These are phyloP conservation scores for Warburgia ugandensis DNA, from an alignment of 164 flowering plant genomes.

Conservation along the genomic window DNA sequence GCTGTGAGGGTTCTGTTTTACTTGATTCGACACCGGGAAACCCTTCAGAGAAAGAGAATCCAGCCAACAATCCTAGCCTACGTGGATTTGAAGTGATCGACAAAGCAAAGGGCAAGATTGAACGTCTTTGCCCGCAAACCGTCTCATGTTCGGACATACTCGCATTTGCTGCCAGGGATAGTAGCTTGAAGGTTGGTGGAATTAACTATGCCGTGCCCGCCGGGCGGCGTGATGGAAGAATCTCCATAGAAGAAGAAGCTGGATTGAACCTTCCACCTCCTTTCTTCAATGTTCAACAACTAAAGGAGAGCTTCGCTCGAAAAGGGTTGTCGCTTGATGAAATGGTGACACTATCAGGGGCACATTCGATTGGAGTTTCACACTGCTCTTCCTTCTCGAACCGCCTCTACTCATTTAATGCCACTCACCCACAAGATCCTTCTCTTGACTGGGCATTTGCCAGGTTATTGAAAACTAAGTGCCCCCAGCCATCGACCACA, in stretches of 20 bases:
- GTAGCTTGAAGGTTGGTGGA: neutral
- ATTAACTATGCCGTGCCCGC: constrained; percentile 3
- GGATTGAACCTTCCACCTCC: neutral
- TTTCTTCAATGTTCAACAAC: neutral
- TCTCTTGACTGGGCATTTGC: constrained; percentile 5
- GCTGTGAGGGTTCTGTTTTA: constrained; percentile 9
- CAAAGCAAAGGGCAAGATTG: constrained; percentile 2
- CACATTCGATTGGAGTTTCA: neutral
- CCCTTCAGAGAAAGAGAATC: neutral
- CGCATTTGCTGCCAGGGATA: constrained; percentile 9
- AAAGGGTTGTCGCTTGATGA: constrained; percentile 6
- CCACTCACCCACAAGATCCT: constrained; percentile 4
- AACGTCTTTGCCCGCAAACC: neutral
- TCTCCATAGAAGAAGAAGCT: neutral
- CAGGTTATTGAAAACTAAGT: constrained; percentile 6
- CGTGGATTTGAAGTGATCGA: constrained; percentile 10
- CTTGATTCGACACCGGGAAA: constrained; percentile 4
- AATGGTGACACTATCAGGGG: constrained; percentile 8
- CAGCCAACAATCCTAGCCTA: constrained; percentile 6
- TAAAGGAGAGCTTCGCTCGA: constrained; percentile 1
- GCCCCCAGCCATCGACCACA: neutral
- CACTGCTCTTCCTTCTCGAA: constrained; percentile 3
- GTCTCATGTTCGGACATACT: constrained; percentile 12
- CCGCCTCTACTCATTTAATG: constrained; percentile 7
- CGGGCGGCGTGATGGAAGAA: constrained; percentile 1